Conservation (phyloP, 768 basidiomycete species). For the Boletus speciosus region DNA sequence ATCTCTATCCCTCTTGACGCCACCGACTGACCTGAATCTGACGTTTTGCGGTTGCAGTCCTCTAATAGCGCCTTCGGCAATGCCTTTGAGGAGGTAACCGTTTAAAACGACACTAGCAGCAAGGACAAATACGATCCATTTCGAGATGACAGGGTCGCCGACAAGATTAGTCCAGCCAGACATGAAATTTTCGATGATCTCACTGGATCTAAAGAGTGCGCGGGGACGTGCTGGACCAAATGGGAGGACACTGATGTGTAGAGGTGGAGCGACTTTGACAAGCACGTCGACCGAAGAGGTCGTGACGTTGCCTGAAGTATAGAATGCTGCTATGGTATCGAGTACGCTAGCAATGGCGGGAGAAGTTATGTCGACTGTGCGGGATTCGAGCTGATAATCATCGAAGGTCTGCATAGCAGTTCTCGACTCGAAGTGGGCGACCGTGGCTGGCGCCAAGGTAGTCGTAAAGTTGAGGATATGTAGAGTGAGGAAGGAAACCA, state of each 20-base stretch:
- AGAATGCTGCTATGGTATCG: conserved; percentile 47
- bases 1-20: conserved; percentile 18
- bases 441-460: conserved; percentile 70
- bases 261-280: conserved; percentile 60
- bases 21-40: conserved; percentile 27
- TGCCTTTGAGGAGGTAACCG: conserved; percentile 87
- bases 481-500: conserved; percentile 85
- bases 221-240: conserved; percentile 30
- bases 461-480: conserved; percentile 93
- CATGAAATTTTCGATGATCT: conserved; percentile 82
- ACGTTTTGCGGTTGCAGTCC: conserved; percentile 29
- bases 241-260: conserved; percentile 50
- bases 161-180: conserved; percentile 86
- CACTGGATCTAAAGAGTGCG: conserved; percentile 37
- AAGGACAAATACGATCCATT: conserved; percentile 91
- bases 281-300: conserved; percentile 41
- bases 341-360: conserved; percentile 58
- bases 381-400: conserved; percentile 26
- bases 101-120: conserved; percentile 86
- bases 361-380: conserved; percentile 69
- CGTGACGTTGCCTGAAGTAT: conserved; percentile 11
- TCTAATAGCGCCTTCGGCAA: conserved; percentile 52
- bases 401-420: conserved; percentile 8
- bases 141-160: conserved; percentile 89
- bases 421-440: conserved; percentile 41